Evolutionary conservation across 2,329 filamentous ascomycete species (phyloP).

Genomic region (Botryotinia narcissicola): DNA sequence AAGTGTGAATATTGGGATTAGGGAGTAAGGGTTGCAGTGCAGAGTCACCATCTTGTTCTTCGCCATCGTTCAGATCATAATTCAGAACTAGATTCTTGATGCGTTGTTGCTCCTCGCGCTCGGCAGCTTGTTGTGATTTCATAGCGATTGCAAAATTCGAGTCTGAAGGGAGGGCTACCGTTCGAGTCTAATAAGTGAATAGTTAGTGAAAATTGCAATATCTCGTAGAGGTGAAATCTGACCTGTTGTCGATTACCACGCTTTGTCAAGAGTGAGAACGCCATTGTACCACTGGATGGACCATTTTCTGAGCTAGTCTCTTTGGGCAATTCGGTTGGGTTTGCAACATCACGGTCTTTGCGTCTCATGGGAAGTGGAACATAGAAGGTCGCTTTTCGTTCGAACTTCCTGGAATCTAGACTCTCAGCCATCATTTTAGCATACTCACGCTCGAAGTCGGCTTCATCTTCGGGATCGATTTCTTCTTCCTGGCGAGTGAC

Average conservation of each 20-base stretch:
- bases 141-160: slow-evolving; percentile 95
- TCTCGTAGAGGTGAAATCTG: slow-evolving; percentile 26
- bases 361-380: slow-evolving; percentile 90
- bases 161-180: slow-evolving; percentile 84
- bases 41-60: slow-evolving; percentile 73
- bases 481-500: slow-evolving; percentile 89
- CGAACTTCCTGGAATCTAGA: slow-evolving; percentile 91
- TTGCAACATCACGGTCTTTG: slow-evolving; percentile 60
- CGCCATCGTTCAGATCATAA: slow-evolving; percentile 85
- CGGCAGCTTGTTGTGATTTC: slow-evolving; percentile 92
- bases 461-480: slow-evolving; percentile 88
- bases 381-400: slow-evolving; percentile 91
- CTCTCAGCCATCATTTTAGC: slow-evolving; percentile 99
- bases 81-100: slow-evolving; percentile 98
- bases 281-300: slow-evolving; percentile 67
- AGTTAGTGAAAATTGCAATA: slow-evolving; percentile 22
- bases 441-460: slow-evolving; percentile 96
- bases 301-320: slow-evolving; percentile 39
- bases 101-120: slow-evolving; percentile 93
- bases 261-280: slow-evolving; percentile 94
- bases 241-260: slow-evolving; percentile 94
- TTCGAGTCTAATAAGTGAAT: slow-evolving; percentile 64
- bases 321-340: slow-evolving; percentile 42
- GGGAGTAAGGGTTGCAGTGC: slow-evolving; percentile 44
- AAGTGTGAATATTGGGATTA: slow-evolving; percentile 52